phyloP scores from a whole-genome alignment of 345 rosid genomes.

The Gossypium ekmanianum region DNA sequence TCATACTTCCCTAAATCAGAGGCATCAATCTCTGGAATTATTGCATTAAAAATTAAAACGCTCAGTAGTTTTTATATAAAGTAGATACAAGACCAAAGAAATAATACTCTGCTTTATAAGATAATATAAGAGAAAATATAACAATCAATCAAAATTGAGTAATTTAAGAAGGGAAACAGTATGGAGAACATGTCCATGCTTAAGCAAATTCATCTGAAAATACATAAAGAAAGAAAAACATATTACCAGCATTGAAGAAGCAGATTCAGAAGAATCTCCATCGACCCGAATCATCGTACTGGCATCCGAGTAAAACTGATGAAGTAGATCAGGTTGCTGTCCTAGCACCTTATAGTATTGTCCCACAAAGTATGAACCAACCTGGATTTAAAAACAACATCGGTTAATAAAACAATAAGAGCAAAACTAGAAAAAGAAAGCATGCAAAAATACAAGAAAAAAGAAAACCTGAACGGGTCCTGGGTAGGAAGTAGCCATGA shows the following conservation, averaged over 20 bases:
- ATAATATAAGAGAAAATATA: background rate
- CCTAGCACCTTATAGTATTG: constrained; percentile 87
- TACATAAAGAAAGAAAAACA: background rate
- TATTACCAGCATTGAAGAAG: constrained; percentile 66
- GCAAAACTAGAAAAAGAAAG: background rate
- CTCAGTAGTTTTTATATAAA: background rate
- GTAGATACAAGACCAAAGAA: background rate
- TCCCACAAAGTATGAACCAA: constrained; percentile 90
- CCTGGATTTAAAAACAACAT: constrained; percentile 33
- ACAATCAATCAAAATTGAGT: background rate
- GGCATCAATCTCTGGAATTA: no score
- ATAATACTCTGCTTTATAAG: background rate
- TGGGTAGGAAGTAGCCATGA: constrained; percentile 7
- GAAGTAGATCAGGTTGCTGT: constrained; percentile 79
- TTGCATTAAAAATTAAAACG: no score
- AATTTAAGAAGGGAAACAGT: background rate
- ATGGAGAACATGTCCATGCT: background rate
- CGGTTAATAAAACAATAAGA: background rate
- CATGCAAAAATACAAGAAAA: background rate
- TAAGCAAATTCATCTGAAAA: background rate
- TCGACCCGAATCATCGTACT: constrained; percentile 76
- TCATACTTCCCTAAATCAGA: no score
- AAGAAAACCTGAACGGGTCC: constrained; percentile 10
- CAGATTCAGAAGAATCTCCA: constrained; percentile 65
- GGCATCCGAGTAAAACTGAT: constrained; percentile 73